These are phyloP conservation scores for Evernia prunastri DNA, from an alignment of 495 filamentous ascomycete genomes.

Conservation along the genomic window DNA sequence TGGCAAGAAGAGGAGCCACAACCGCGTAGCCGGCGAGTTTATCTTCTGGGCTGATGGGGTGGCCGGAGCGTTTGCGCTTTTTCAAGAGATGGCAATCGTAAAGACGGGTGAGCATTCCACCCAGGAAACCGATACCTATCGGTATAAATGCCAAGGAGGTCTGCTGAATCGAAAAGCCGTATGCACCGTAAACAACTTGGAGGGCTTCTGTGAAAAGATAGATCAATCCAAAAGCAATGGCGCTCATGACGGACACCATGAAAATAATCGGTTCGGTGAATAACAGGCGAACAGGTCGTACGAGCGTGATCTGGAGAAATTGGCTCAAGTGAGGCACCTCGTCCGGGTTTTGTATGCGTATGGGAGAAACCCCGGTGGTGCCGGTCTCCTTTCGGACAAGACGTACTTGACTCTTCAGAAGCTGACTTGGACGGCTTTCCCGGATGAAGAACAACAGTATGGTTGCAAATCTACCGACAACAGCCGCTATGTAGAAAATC, in stretches of 20 bases:
- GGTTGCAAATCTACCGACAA: background rate
- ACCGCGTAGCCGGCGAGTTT: slow-evolving; percentile 44
- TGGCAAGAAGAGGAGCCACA: slow-evolving; percentile 41
- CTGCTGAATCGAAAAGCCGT: slow-evolving; percentile 34
- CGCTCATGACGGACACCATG: slow-evolving; percentile 40
- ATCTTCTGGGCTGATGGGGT: slow-evolving; percentile 40
- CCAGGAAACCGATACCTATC: slow-evolving; percentile 38
- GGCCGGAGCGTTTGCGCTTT: slow-evolving; percentile 26
- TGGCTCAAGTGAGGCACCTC: slow-evolving; percentile 34
- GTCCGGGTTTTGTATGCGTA: slow-evolving; percentile 37
- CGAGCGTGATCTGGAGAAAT: slow-evolving; percentile 39
- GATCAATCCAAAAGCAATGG: slow-evolving; percentile 44
- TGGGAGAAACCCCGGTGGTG: slow-evolving; percentile 25
- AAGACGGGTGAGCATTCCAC: slow-evolving; percentile 40
- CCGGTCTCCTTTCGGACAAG: slow-evolving; percentile 29
- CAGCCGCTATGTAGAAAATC: background rate
- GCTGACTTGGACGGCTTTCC: slow-evolving; percentile 41
- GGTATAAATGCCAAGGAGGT: slow-evolving; percentile 43
- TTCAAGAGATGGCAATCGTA: slow-evolving; percentile 36
- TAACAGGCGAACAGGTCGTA: slow-evolving; percentile 40
- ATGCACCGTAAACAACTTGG: slow-evolving; percentile 38
- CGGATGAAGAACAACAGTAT: slow-evolving; percentile 27
- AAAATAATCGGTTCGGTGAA: slow-evolving; percentile 47
- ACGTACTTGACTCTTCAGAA: slow-evolving; percentile 34
- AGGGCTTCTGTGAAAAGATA: slow-evolving; percentile 51